Percentiles rank a stretch among this genome's conserved stretches.
phyloP scores from a whole-genome alignment of 352 stramenopile species.

The Globisporangium rhizosaccharum region DNA sequence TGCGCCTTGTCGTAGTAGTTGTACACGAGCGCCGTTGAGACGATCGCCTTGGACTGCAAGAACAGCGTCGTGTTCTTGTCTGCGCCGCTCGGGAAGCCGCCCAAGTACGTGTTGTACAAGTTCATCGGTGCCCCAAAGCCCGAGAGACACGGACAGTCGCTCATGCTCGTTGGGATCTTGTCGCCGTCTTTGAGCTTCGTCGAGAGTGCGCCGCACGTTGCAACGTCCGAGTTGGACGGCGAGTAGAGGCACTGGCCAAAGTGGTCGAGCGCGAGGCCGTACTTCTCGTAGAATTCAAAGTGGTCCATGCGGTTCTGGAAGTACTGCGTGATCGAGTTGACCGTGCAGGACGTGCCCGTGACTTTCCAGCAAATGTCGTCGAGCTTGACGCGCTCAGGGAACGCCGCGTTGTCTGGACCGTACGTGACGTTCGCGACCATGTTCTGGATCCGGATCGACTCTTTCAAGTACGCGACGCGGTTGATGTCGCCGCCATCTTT shows the following conservation, averaged over 20 bases:
- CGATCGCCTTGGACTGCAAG: conserved; percentile 36
- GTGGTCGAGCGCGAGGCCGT: conserved; percentile 34
- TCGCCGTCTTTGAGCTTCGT: conserved; percentile 26
- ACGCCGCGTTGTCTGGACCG: conserved; percentile 6
- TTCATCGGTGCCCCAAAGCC: conserved; percentile 65
- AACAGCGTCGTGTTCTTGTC: conserved; percentile 49
- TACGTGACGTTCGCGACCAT: conserved; percentile 17
- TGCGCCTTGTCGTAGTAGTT: conserved; percentile 48
- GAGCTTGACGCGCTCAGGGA: conserved; percentile 21
- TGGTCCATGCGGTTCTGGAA: conserved; percentile 58
- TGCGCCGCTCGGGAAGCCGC: conserved; percentile 39
- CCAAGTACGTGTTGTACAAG: conserved; percentile 65
- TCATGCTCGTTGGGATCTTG: conserved; percentile 51
- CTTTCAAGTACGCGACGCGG: conserved; percentile 36
- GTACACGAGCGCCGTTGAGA: conserved; percentile 52
- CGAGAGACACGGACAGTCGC: conserved; percentile 54
- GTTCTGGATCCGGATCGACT: conserved; percentile 42
- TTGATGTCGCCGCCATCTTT: conserved; percentile 42
- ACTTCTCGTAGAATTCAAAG: conserved; percentile 52
- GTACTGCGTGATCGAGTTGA: conserved; percentile 61
- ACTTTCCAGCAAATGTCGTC: conserved; percentile 49
- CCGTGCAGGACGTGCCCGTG: conserved; percentile 39
- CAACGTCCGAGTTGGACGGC: conserved; percentile 35
- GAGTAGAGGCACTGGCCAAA: conserved; percentile 40
- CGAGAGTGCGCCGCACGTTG: conserved; percentile 27